phyloP scores from a whole-genome alignment of 2,329 filamentous ascomycete species.

The Ascochyta pisi region DNA sequence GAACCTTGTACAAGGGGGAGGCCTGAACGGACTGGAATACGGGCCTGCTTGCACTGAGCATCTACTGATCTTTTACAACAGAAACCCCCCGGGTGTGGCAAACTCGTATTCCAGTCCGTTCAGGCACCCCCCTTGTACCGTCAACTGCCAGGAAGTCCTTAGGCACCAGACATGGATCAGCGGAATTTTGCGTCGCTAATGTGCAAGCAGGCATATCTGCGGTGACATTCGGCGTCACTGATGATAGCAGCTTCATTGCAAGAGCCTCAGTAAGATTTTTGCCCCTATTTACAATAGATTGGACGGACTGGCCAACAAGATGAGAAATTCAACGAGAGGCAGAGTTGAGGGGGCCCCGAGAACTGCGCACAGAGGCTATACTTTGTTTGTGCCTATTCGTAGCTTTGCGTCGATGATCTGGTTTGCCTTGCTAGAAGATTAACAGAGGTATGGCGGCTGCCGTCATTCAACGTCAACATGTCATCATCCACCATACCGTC shows the following conservation, averaged over 20 bases:
- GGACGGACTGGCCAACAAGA: neutral
- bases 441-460: neutral
- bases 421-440: neutral
- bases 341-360: neutral
- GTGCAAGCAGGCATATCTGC: constrained; percentile 4
- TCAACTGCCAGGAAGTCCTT: neutral
- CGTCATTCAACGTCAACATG: neutral
- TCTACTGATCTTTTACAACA: no score
- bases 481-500: neutral
- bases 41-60: no score
- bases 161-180: constrained; percentile 9
- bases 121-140: neutral
- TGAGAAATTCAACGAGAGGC: neutral
- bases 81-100: no score
- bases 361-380: neutral
- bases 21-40: no score
- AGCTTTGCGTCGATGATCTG: neutral
- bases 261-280: neutral
- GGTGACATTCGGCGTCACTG: constrained; percentile 14
- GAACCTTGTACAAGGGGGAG: neutral
- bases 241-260: constrained; percentile 13
- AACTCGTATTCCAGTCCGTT: no score
- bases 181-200: constrained; percentile 2
- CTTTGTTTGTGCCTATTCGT: neutral
- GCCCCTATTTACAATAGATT: constrained; percentile 6